Base-by-base conservation (phyloP, 352 stramenopile species). In the Globisporangium middletonii region DNA sequence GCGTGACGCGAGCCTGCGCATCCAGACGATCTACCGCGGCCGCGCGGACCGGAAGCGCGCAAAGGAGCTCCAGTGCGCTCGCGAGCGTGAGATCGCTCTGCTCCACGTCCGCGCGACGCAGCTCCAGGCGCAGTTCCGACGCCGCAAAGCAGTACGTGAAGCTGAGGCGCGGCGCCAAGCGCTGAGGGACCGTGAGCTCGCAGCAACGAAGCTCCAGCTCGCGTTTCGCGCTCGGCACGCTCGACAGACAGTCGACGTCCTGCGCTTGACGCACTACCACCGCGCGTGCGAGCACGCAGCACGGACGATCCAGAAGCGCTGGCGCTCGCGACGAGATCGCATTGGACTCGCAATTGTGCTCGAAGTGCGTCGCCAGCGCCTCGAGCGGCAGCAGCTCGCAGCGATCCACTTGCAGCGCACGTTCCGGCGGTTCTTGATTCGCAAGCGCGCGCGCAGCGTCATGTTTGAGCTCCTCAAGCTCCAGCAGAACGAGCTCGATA, bases 11-110 rank as follows among this genome's bases (percentile, higher is more conserved):
- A 75, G 69, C 9, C 62, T 77, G 3, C 67, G 73, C 8, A 86
- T 91, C 33, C 83, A 93, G 44, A 64, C 73, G 26, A 67, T 81
- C 6, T 80, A 83, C 55, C 77, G 80, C 6, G 79, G 78, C 8
- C 73, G 74, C 2, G 56, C 69, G 13, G 83, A 67, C 44, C 73
- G 80, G 1, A 72, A 75, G 55, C 56, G 74, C 42, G 80, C 71
- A 1, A 67, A 66, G 9, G 60, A 71, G 47, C 61, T 77, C 0
- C 63, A 72, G 16, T 50, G 67, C 4, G 59, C 75, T 15, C 67
- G 77, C 13, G 63, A 60, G 16, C 64, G 60, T 11, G 63, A 75
- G n/a, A 52, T 77, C 2, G 65, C 67, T 37, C 43, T 69, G 46
- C 65, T 69, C 3, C 59, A 86, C n/a, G 53, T 53, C 0, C 69